phyloP scores from a whole-genome alignment of 306 rosid genomes.

The Sophora flavescens region DNA sequence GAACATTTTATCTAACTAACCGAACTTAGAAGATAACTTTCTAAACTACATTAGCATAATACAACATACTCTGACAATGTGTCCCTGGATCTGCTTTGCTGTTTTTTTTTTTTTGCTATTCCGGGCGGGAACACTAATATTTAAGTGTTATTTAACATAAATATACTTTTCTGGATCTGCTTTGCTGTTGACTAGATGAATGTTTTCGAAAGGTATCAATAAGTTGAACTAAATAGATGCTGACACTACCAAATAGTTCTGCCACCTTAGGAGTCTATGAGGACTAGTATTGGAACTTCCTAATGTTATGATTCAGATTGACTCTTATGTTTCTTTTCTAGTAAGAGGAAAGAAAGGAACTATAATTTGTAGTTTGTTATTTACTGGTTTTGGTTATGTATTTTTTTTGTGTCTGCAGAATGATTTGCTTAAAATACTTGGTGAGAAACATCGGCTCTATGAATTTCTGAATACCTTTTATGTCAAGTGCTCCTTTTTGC shows the following conservation, averaged over 20 bases:
- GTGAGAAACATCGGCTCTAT: slow-evolving; percentile 85
- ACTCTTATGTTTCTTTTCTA: slow-evolving; percentile 24
- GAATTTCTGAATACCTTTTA: slow-evolving; percentile 79
- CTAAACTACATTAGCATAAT: not conserved
- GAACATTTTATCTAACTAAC: not conserved
- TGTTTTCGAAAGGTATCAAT: not conserved
- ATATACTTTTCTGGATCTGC: slow-evolving; percentile 12
- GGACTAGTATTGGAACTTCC: slow-evolving; percentile 33
- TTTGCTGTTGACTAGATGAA: slow-evolving; percentile 3
- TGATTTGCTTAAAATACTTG: slow-evolving; percentile 84
- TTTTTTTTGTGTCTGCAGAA: slow-evolving; percentile 61
- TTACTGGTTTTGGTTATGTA: slow-evolving; percentile 35
- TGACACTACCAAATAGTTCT: not conserved
- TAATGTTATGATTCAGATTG: slow-evolving; percentile 35
- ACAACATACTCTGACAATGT: not conserved
- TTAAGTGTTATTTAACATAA: too few species aligned
- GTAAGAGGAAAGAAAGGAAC: slow-evolving; percentile 36
- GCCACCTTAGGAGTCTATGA: slow-evolving; percentile 23
- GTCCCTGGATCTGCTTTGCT: slow-evolving; percentile 5
- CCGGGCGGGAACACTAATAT: too few species aligned
- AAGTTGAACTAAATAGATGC: not conserved
- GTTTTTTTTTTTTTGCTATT: too few species aligned
- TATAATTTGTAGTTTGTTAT: slow-evolving; percentile 36
- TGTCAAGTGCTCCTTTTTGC: slow-evolving; percentile 82
- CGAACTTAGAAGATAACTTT: not conserved